Percentiles rank a stretch among this genome's conserved stretches.
Evolutionary conservation across 169 alveolate species (phyloP).

Genomic region (Perkinsus olseni): DNA sequence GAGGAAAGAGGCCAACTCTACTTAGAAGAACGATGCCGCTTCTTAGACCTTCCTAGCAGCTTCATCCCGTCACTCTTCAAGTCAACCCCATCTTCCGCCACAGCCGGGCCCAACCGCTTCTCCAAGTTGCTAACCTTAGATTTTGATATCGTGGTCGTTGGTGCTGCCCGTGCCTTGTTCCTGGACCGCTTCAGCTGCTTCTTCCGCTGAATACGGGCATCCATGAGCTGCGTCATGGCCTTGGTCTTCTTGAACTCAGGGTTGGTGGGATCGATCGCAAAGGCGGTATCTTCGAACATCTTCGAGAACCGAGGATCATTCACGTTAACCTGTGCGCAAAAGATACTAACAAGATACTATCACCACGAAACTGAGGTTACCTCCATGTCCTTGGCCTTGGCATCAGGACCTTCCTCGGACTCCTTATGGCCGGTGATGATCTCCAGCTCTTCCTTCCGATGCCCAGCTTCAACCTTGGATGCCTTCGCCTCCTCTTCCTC

Average conservation of each 20-base stretch:
- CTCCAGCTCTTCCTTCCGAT: neutral
- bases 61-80: neutral
- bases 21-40: neutral
- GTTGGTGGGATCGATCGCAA: conserved; percentile 36
- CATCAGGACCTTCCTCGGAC: neutral
- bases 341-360: too few species aligned
- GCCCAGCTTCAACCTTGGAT: neutral
- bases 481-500: neutral
- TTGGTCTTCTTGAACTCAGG: conserved; percentile 17
- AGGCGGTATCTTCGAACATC: conserved; percentile 29
- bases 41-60: neutral
- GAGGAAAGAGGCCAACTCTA: neutral
- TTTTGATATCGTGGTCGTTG: neutral
- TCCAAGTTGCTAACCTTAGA: neutral
- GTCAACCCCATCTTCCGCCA: neutral
- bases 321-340: conserved; percentile 8
- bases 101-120: neutral
- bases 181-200: neutral
- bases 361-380: neutral
- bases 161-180: neutral
- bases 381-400: neutral
- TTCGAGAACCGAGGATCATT: conserved; percentile 32
- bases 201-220: neutral
- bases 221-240: neutral
- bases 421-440: neutral